Evolutionary conservation across 1,139 yeast genomes (phyloP), one percentile per base, ranked within the genome.

Genomic region (Geotrichum candidum): DNA sequence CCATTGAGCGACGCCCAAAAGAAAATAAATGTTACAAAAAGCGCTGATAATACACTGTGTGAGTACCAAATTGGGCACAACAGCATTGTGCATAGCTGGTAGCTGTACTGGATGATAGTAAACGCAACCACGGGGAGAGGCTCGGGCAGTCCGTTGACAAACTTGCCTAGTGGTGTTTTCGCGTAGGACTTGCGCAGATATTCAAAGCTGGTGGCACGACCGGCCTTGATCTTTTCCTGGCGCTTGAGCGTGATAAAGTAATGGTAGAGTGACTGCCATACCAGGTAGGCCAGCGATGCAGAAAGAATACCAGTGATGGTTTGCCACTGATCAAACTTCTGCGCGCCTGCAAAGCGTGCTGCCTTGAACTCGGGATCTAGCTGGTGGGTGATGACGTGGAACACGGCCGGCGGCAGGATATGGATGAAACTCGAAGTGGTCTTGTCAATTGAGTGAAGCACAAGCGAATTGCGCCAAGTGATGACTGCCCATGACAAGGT

Each of bases 391-490:
- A 94, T 85, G 52, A 90, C 94, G 77, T 90, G 92, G 82, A 91
- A 82, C 1, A 92, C 87, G 38, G 87, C 83, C 0, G 97, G 96
- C 0, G 99, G 99, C 78, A 90, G 82, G 18, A 94, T 81, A 71
- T 94, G 99, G 66, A 94, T 92, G 69, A 90, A 89, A 3, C 96
- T 86, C 18, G 94, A 85, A 1, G 98, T 92, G n/a, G 94, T 89
- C 74, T 94, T 92, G 66, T 92, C 98, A 65, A 94, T 83, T 22
- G 95, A 87, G 71, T 94, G 99, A 57, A 94, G 79, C 9, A 94
- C 98, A 63, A 94, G 80, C 9, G 97, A 91, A 72, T 94, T 94
- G 69, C 96, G 81, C 99, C 99, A 94, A 0, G 97, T 90, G 51
- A 92, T 86, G 23, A 94, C 97, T 0, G 98, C 98, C 82, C 90